These are phyloP conservation scores for Globisporangium parvum DNA, from an alignment of 352 stramenopile genomes.

Conservation along the genomic window DNA sequence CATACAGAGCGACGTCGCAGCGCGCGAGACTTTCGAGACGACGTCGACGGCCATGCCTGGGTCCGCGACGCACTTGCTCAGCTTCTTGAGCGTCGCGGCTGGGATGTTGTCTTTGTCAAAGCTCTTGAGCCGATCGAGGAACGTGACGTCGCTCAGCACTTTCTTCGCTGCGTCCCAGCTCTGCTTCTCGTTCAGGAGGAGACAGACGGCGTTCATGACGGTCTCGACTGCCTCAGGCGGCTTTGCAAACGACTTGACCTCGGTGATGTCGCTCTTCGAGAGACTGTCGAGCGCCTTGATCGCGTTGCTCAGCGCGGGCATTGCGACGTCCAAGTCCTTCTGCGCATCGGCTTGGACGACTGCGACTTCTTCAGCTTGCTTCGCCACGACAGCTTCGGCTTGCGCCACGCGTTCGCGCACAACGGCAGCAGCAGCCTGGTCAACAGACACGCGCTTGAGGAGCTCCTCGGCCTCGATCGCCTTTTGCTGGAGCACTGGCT, in stretches of 20 bases:
- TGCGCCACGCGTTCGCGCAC: constrained; percentile 84
- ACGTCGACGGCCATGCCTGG: constrained; percentile 88
- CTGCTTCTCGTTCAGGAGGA: constrained; percentile 90
- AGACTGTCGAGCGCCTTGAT: constrained; percentile 87
- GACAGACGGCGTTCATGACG: constrained; percentile 93
- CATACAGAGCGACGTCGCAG: constrained; percentile 89
- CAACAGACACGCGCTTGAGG: constrained; percentile 89
- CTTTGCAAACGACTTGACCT: constrained; percentile 93
- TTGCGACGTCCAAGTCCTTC: constrained; percentile 90
- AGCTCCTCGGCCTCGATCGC: constrained; percentile 88
- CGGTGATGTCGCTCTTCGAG: constrained; percentile 92
- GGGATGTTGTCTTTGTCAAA: constrained; percentile 96
- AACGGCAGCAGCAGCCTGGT: constrained; percentile 88
- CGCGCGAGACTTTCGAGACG: constrained; percentile 90
- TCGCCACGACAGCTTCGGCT: constrained; percentile 88
- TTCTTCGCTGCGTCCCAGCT: constrained; percentile 93
- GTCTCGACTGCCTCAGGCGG: constrained; percentile 89
- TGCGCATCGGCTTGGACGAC: constrained; percentile 90
- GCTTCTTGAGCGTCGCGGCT: constrained; percentile 81
- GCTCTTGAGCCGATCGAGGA: constrained; percentile 88
- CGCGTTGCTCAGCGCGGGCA: constrained; percentile 88
- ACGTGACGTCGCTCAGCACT: constrained; percentile 78
- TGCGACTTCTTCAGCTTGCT: constrained; percentile 89
- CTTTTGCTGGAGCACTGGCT: constrained; percentile 89
- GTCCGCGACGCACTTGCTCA: constrained; percentile 75